Conservation (phyloP, 345 rosid genomes). For the Salix viminalis region DNA sequence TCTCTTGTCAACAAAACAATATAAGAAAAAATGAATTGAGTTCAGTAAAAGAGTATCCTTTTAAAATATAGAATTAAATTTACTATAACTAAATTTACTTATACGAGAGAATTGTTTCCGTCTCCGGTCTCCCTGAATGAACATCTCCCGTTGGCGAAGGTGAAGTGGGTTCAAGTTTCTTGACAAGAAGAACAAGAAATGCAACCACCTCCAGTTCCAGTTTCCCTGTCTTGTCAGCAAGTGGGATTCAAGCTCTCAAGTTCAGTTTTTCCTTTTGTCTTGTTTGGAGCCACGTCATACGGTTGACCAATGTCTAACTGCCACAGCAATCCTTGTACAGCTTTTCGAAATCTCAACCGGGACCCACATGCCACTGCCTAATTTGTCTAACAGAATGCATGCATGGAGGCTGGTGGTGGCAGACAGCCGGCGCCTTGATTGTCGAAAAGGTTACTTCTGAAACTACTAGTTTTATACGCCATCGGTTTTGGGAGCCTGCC, state of each 20-base stretch:
- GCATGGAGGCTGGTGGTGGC: constrained; percentile 3
- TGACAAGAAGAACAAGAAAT: background rate
- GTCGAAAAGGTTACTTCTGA: background rate
- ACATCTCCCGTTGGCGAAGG: background rate
- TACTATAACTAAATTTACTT: too few species aligned
- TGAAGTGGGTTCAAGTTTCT: background rate
- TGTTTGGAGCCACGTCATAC: background rate
- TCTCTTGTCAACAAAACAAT: too few species aligned
- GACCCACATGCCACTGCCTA: background rate
- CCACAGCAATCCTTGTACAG: background rate
- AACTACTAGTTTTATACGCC: constrained; percentile 1
- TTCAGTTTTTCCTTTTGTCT: background rate
- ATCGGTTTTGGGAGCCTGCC: constrained; percentile 6
- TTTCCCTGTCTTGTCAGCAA: background rate
- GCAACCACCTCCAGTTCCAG: background rate
- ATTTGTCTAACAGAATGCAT: background rate
- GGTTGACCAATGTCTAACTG: too few species aligned
- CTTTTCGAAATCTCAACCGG: background rate
- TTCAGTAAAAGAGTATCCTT: too few species aligned
- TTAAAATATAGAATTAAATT: too few species aligned
- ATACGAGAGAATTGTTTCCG: too few species aligned
- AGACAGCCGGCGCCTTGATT: constrained; percentile 5
- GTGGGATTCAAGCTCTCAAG: background rate
- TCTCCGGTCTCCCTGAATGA: too few species aligned
- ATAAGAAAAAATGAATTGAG: too few species aligned